Percentiles rank a stretch among this genome's conserved stretches.
Evolutionary conservation across 345 rosid genomes (phyloP).

Genomic region (Fremontodendron californicum): DNA sequence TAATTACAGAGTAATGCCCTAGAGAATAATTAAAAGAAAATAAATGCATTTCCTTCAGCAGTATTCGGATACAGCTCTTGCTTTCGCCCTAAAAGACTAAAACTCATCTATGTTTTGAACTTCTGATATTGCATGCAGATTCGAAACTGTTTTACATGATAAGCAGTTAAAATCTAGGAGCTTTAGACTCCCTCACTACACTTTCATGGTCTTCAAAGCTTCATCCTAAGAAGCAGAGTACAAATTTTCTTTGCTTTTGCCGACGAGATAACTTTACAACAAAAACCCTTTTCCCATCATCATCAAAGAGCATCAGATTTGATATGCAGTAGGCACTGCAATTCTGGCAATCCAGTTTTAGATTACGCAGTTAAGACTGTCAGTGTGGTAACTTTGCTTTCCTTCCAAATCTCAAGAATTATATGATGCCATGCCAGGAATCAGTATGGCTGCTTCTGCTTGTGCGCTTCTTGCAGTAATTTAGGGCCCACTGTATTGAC

Average conservation of each 20-base stretch:
- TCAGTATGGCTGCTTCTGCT: background rate
- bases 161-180: background rate
- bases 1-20: background rate
- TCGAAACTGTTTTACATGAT: background rate
- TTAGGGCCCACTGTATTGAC: conserved; percentile 18
- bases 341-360: no score
- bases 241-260: no score
- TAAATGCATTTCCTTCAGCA: background rate
- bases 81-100: background rate
- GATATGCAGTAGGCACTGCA: background rate
- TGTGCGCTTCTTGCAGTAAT: conserved; percentile 17
- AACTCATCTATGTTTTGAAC: background rate
- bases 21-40: background rate
- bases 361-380: no score
- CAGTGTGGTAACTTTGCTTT: no score
- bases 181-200: background rate
- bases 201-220: background rate
- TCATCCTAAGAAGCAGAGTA: no score
- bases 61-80: background rate
- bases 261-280: background rate
- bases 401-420: background rate
- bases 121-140: background rate
- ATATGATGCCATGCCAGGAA: background rate
- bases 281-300: background rate
- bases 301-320: background rate